Conservation (phyloP, 805 yeast genomes). For the Candida railenensis region DNA sequence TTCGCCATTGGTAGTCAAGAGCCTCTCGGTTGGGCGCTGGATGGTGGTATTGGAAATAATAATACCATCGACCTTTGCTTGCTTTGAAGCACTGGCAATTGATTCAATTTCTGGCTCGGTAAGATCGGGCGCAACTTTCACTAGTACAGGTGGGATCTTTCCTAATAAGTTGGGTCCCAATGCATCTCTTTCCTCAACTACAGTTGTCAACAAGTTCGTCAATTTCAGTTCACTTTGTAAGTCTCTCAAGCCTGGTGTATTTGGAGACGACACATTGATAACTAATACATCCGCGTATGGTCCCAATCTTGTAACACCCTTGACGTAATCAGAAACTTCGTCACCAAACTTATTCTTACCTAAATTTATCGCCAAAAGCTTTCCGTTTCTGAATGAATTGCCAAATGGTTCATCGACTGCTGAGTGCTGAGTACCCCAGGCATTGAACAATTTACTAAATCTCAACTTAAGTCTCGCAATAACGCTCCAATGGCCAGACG, state of each 20-base stretch:
- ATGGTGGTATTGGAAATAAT: constrained; percentile 91
- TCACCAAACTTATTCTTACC: constrained; percentile 94
- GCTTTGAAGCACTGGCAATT: constrained; percentile 77
- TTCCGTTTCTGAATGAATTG: constrained; percentile 60
- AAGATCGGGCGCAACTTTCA: constrained; percentile 93
- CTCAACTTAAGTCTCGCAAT: constrained; percentile 66
- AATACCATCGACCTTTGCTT: constrained; percentile 83
- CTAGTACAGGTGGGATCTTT: constrained; percentile 73
- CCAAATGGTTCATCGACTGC: constrained; percentile 22
- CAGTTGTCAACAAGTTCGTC: constrained; percentile 61
- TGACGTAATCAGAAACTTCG: constrained; percentile 80
- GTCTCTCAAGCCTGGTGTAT: constrained; percentile 91
- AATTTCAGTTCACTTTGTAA: constrained; percentile 78
- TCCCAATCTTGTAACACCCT: constrained; percentile 81
- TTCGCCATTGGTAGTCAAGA: constrained; percentile 46
- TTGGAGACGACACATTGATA: constrained; percentile 91
- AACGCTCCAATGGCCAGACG: constrained; percentile 80
- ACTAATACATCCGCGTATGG: constrained; percentile 85
- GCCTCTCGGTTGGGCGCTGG: constrained; percentile 61
- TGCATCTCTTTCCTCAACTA: constrained; percentile 64
- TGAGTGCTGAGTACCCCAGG: constrained; percentile 9
- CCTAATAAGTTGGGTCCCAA: constrained; percentile 42
- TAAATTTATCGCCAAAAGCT: constrained; percentile 75
- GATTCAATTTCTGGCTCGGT: constrained; percentile 76
- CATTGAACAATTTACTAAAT: constrained; percentile 40